phyloP scores from a whole-genome alignment of 2,329 filamentous ascomycete species.

The Xylariaceae sp. region DNA sequence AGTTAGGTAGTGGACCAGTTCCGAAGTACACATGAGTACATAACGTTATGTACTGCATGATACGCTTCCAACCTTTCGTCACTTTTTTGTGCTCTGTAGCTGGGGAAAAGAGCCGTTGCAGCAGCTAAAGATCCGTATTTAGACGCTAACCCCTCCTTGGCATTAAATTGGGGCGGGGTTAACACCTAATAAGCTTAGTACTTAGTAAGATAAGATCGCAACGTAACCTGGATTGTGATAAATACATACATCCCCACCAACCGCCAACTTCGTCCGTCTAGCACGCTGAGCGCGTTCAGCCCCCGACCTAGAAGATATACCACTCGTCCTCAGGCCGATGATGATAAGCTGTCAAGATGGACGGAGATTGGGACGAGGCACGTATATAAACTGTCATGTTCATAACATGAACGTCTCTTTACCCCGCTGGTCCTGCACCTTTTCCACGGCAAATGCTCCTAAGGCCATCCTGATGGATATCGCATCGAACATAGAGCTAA shows the following conservation, averaged over 20 bases:
- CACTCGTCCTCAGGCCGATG: constrained; percentile 16
- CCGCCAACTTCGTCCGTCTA: background rate
- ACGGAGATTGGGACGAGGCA: constrained; percentile 71
- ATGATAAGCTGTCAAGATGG: constrained; percentile 52
- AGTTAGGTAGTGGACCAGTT: too few species aligned
- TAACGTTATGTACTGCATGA: too few species aligned
- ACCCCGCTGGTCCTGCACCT: background rate
- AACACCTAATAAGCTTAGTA: too few species aligned
- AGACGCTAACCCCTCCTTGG: background rate
- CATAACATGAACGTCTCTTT: constrained; percentile 3
- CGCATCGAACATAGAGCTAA: constrained; percentile 7
- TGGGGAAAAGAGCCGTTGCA: background rate
- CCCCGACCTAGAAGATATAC: constrained; percentile 4
- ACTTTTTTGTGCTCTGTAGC: background rate
- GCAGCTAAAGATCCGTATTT: background rate
- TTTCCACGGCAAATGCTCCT: constrained; percentile 4
- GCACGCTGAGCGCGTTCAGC: background rate
- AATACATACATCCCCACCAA: background rate
- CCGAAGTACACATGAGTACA: too few species aligned
- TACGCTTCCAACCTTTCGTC: too few species aligned
- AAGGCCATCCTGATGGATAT: background rate
- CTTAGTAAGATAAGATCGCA: too few species aligned
- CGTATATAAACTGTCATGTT: constrained; percentile 31
- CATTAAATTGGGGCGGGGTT: background rate
- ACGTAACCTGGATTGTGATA: background rate